A percentile compares a stretch with the other conserved stretches of the same genome.
These are phyloP conservation scores for Rhodotorula paludigena DNA, from an alignment of 768 basidiomycete species.

Conservation along the genomic window DNA sequence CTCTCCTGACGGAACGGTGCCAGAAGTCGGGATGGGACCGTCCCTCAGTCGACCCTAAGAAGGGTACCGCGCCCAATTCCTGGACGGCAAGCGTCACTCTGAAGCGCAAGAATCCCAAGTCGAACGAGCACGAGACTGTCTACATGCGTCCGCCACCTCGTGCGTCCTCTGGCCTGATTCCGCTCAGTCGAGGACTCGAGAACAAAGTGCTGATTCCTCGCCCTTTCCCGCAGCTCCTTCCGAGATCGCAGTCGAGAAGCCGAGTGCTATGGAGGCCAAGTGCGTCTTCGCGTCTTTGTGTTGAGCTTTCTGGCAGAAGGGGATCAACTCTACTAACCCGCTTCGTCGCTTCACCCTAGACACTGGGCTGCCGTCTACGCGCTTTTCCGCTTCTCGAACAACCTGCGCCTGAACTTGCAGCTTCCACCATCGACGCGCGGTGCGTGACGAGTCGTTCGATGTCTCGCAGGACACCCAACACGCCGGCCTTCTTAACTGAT, in stretches of 20 bases:
- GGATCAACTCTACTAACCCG: too few species aligned
- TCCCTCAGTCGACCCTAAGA: slow-evolving; percentile 70
- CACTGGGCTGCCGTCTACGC: slow-evolving; percentile 35
- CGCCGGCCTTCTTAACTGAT: not conserved
- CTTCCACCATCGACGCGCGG: slow-evolving; percentile 79
- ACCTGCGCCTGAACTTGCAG: slow-evolving; percentile 56
- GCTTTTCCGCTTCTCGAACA: slow-evolving; percentile 41
- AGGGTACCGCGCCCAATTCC: slow-evolving; percentile 49
- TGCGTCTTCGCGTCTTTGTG: too few species aligned
- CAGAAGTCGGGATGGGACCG: slow-evolving; percentile 87
- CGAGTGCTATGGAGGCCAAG: slow-evolving; percentile 72
- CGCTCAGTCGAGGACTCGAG: not conserved
- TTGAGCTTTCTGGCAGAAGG: slow-evolving; percentile 51
- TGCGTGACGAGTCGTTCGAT: not conserved
- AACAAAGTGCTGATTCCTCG: not conserved
- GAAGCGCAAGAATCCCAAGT: slow-evolving; percentile 65
- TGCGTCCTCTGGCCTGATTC: slow-evolving; percentile 30
- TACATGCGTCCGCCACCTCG: slow-evolving; percentile 69
- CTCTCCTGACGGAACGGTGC: slow-evolving; percentile 77
- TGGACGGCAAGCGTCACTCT: slow-evolving; percentile 64
- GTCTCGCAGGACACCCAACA: too few species aligned
- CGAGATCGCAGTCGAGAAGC: slow-evolving; percentile 50
- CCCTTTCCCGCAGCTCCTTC: slow-evolving; percentile 13
- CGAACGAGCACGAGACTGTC: slow-evolving; percentile 59
- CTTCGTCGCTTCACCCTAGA: not conserved